Percentiles rank a stretch among this genome's conserved stretches.
Evolutionary conservation across 2,329 filamentous ascomycete genomes (phyloP).

Genomic region (Venturia asperata): DNA sequence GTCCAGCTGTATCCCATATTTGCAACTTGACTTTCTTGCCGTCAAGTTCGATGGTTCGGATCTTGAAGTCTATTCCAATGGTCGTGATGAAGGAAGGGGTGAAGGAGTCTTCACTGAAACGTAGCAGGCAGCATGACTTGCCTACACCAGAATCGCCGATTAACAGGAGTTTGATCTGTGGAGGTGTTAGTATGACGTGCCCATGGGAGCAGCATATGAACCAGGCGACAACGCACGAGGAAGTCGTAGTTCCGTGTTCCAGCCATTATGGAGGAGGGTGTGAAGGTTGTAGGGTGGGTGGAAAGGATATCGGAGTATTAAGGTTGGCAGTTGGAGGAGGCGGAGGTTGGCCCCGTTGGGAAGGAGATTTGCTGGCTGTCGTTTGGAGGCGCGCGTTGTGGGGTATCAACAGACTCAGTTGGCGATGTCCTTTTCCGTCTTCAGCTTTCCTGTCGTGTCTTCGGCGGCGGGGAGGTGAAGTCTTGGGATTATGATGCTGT

Average conservation of each 20-base stretch:
- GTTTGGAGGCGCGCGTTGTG: not conserved
- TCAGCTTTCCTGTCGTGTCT: not conserved
- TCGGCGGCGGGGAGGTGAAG: not conserved
- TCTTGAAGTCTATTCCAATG: slow-evolving; percentile 99
- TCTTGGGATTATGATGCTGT: not conserved
- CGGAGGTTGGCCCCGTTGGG: slow-evolving; percentile 8
- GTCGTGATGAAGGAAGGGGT: slow-evolving; percentile 97
- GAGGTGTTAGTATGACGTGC: slow-evolving; percentile 13
- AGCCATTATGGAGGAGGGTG: slow-evolving; percentile 56
- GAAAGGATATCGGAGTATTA: slow-evolving; percentile 12
- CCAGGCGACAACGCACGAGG: slow-evolving; percentile 59
- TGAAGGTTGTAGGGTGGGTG: slow-evolving; percentile 15
- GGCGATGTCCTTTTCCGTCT: not conserved
- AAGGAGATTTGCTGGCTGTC: not conserved
- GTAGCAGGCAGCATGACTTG: slow-evolving; percentile 93
- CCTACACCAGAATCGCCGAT: slow-evolving; percentile 96
- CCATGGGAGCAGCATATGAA: slow-evolving; percentile 6
- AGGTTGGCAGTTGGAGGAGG: slow-evolving; percentile 20
- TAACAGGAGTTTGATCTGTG: slow-evolving; percentile 88
- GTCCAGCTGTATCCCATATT: slow-evolving; percentile 98
- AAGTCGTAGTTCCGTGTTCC: slow-evolving; percentile 99
- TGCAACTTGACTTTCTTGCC: slow-evolving; percentile 98
- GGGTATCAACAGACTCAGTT: not conserved
- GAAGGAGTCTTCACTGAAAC: slow-evolving; percentile 96
- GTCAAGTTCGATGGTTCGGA: slow-evolving; percentile 96